phyloP scores from a whole-genome alignment of 345 rosid genomes.

The Camelina neglecta region DNA sequence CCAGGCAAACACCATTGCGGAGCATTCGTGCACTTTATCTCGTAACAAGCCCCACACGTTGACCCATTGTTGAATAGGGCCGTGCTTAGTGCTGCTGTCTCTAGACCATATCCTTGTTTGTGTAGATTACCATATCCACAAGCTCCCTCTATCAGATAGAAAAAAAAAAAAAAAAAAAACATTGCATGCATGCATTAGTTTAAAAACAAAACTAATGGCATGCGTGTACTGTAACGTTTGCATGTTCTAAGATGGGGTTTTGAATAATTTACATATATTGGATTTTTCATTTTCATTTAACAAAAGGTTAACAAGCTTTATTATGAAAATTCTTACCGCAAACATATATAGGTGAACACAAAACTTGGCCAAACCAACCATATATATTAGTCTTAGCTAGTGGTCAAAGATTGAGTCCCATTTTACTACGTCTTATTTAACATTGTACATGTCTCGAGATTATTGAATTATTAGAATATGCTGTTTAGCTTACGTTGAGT shows the following conservation, averaged over 20 bases:
- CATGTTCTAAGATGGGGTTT: too few relatives aligned
- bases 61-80: slow-evolving; percentile 41
- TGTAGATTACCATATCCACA: slow-evolving; percentile 61
- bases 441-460: not conserved
- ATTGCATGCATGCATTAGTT: not conserved
- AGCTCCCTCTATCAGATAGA: slow-evolving; percentile 50
- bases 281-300: too few relatives aligned
- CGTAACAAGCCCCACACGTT: slow-evolving; percentile 36
- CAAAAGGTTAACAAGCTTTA: too few relatives aligned
- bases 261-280: too few relatives aligned
- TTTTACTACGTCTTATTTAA: not conserved
- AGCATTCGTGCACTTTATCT: slow-evolving; percentile 19
- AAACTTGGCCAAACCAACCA: not conserved
- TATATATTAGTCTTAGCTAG: not conserved
- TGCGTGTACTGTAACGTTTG: too few relatives aligned
- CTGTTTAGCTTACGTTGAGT: slow-evolving; percentile 31
- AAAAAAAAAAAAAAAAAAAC: not conserved
- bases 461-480: not conserved
- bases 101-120: slow-evolving; percentile 58
- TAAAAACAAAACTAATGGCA: not conserved
- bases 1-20: slow-evolving; percentile 35
- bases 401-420: not conserved
- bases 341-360: too few relatives aligned
- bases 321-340: too few relatives aligned
- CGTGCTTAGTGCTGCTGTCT: slow-evolving; percentile 55